These are phyloP conservation scores for Carpinus fangiana DNA, from an alignment of 306 rosid genomes.

Conservation along the genomic window DNA sequence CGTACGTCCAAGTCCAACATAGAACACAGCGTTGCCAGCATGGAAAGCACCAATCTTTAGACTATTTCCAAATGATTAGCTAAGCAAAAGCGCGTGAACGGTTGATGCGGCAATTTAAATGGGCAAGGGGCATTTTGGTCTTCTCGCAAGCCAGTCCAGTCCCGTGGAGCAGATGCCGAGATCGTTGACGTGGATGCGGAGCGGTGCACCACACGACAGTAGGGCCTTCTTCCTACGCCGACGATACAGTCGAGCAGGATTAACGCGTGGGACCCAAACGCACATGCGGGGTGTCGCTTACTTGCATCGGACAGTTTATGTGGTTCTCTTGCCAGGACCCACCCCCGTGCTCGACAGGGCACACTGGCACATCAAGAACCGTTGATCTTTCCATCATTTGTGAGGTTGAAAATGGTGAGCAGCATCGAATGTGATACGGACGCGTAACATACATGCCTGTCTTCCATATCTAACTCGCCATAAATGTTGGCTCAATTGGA, in stretches of 20 bases:
- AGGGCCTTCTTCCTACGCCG: slow-evolving; percentile 35
- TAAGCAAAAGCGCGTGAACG: slow-evolving; percentile 16
- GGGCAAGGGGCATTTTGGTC: slow-evolving; percentile 1
- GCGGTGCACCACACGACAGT: slow-evolving; percentile 48
- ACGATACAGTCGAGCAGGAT: slow-evolving; percentile 39
- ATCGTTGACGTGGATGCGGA: slow-evolving; percentile 28
- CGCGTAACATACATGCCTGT: slow-evolving; percentile 19
- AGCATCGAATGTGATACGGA: slow-evolving; percentile 29
- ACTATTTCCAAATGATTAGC: slow-evolving; percentile 5
- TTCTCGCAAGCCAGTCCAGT: neutral
- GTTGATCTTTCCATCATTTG: neutral
- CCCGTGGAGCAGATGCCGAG: neutral
- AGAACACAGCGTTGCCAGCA: neutral
- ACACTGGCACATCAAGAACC: neutral
- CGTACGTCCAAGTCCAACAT: too few relatives aligned
- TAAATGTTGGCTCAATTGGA: neutral
- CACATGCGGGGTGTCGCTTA: slow-evolving; percentile 31
- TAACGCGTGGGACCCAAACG: slow-evolving; percentile 46
- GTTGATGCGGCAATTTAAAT: neutral
- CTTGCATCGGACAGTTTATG: slow-evolving; percentile 23
- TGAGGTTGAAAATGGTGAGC: neutral
- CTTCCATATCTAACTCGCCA: neutral
- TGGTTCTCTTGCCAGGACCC: slow-evolving; percentile 7
- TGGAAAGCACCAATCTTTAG: neutral
- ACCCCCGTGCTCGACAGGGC: neutral